Conservation (phyloP, 768 basidiomycete species). For the Aureoboletus auriporus region DNA sequence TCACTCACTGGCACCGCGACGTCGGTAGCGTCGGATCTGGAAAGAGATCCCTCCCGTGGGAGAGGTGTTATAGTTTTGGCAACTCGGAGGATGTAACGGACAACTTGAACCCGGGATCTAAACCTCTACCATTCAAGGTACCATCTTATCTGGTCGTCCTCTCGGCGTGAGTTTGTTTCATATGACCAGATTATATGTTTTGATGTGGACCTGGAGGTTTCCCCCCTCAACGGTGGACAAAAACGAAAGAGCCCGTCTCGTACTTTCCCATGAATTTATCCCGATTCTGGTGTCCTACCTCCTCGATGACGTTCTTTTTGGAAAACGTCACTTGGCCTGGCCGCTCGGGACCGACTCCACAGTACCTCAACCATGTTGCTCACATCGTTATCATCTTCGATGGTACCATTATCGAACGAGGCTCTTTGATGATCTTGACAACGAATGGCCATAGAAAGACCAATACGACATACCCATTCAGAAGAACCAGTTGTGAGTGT, state of each 20-base stretch:
- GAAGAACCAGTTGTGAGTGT: no score
- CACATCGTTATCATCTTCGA: conserved; percentile 45
- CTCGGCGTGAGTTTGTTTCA: conserved; percentile 24
- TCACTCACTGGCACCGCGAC: conserved; percentile 24
- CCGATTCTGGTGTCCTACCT: conserved; percentile 38
- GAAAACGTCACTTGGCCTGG: background rate
- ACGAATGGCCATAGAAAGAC: no score
- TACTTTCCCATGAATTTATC: conserved; percentile 44
- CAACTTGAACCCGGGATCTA: conserved; percentile 30
- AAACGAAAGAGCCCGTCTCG: conserved; percentile 47
- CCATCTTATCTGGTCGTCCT: conserved; percentile 28
- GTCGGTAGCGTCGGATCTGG: conserved; percentile 27
- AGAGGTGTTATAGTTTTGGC: conserved; percentile 27
- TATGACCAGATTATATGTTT: conserved; percentile 26
- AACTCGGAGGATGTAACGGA: conserved; percentile 16
- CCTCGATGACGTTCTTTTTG: conserved; percentile 45
- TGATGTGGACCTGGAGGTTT: conserved; percentile 26
- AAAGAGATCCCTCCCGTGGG: conserved; percentile 28
- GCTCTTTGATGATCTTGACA: conserved; percentile 33
- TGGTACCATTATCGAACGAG: conserved; percentile 44
- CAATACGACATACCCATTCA: no score
- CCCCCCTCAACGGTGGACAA: conserved; percentile 41
- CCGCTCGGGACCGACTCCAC: conserved; percentile 27
- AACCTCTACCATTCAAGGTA: conserved; percentile 28
- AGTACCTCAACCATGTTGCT: conserved; percentile 35